phyloP scores from a whole-genome alignment of 192 early-diverging fungal genomes.

The Coemansia sp. region DNA sequence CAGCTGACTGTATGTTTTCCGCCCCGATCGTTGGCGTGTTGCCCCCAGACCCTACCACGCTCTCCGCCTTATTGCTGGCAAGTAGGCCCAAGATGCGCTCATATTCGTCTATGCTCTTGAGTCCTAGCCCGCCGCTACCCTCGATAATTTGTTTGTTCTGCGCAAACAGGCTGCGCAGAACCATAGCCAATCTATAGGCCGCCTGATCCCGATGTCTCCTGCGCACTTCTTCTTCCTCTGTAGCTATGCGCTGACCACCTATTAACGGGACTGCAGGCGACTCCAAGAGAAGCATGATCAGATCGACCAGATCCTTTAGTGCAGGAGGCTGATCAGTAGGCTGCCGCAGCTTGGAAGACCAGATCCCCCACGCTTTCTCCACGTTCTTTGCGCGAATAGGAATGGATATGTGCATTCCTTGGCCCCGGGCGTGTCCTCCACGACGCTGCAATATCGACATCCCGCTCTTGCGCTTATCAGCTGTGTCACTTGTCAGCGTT shows the following conservation, averaged over 20 bases:
- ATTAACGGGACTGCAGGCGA: neutral
- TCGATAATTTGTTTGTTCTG: too few relatives aligned
- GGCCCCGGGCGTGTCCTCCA: slow-evolving; percentile 18
- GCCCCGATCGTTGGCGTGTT: slow-evolving; percentile 6
- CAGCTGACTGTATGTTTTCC: slow-evolving; percentile 5
- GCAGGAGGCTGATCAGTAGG: neutral
- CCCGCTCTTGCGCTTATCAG: too few relatives aligned
- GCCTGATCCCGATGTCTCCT: neutral
- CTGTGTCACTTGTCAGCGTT: too few relatives aligned
- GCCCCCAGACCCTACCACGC: neutral
- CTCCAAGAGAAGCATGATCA: slow-evolving; percentile 17
- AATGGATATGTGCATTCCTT: slow-evolving; percentile 28
- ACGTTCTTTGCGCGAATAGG: slow-evolving; percentile 31
- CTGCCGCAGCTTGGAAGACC: slow-evolving; percentile 16
- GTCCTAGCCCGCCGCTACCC: neutral
- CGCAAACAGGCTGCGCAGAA: neutral
- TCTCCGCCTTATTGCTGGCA: too few relatives aligned
- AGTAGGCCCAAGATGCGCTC: slow-evolving; percentile 8
- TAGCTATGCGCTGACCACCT: neutral
- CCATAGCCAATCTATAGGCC: neutral
- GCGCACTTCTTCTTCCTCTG: neutral
- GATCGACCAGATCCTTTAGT: slow-evolving; percentile 6
- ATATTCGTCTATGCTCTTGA: slow-evolving; percentile 11
- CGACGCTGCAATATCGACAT: slow-evolving; percentile 1
- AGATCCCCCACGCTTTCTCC: slow-evolving; percentile 46